Base-by-base conservation (phyloP, 352 stramenopile genomes). In the Phytophthora sansomeana region DNA sequence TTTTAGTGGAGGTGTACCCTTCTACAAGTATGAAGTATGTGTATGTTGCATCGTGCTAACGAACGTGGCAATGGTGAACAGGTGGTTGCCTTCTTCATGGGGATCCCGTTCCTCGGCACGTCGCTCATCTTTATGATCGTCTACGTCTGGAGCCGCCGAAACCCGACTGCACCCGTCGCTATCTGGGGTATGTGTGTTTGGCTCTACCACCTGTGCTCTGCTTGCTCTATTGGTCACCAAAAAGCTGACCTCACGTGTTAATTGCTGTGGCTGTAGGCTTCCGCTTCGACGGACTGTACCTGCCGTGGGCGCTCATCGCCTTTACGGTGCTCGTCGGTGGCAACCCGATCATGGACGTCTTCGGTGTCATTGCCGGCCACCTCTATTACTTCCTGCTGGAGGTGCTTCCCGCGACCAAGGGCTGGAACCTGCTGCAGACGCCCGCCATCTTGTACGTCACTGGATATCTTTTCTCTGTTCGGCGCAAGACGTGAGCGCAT, bases 41-140 rank as follows among this genome's bases (percentile, higher is more conserved):
- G 21, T 24, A 3, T 24, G 21, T 24, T 24, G 21, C 21, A 24
- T 24, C 21, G 3, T 24, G 3, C 21, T 24, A 24, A 24, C 21
- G 21, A 24, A 24, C 21, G 21, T 24, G 21, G 21, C 21, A 24
- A 21, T 72, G 19, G 6, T 46, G 16, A 44, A 7, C 59, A 96
- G 86, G 71, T 96, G 46, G 64, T 96, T 29, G 87, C 77, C 32
- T 93, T 93, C 64, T 89, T 96, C 67, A 92, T 96, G 81, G 76
- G 67, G 19, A 73, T 96, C 13, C 83, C 82, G 35, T 97, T 97
- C 74, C 70, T 96, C 10, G 89, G 87, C 48, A 80, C 81, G 38
- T 87, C 90, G 35, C 78, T 97, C 28, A 94, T 96, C 71, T 96
- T 97, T 56, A 96, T 93, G 82, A 95, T 96, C 57, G 81, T 96